A percentile compares a stretch with the other conserved stretches of the same genome.
Conservation (phyloP, 208 protist species). For the Crithidia sp. region DNA sequence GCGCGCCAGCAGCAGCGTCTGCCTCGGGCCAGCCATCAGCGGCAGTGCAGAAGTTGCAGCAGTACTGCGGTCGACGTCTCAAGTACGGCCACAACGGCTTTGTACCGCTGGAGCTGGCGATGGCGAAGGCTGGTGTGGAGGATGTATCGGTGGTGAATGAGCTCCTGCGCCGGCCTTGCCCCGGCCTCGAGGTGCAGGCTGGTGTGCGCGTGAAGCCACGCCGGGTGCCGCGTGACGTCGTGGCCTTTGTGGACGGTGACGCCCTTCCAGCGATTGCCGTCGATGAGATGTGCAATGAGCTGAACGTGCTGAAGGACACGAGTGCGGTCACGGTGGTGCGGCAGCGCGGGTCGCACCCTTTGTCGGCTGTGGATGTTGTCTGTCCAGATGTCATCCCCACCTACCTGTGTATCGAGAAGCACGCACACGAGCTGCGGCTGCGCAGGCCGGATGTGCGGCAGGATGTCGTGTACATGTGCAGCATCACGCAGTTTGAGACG, state of each 20-base stretch:
- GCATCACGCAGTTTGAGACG: conserved; percentile 46
- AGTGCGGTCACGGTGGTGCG: conserved; percentile 61
- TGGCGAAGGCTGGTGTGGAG: conserved; percentile 35
- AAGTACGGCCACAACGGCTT: conserved; percentile 26
- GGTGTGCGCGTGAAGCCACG: conserved; percentile 53
- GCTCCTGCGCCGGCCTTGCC: conserved; percentile 28
- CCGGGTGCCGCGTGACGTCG: conserved; percentile 37
- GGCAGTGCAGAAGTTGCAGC: conserved; percentile 23
- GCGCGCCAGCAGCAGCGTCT: background rate
- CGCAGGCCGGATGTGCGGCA: conserved; percentile 47
- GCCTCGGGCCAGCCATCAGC: conserved; percentile 19
- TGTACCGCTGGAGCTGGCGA: conserved; percentile 40
- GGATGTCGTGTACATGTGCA: conserved; percentile 88
- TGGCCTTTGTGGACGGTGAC: conserved; percentile 84
- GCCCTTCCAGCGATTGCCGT: conserved; percentile 53
- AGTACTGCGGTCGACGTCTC: conserved; percentile 22
- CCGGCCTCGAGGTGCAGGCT: conserved; percentile 50
- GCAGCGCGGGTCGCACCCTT: conserved; percentile 37
- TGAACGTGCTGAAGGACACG: conserved; percentile 53
- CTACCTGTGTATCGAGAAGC: conserved; percentile 60
- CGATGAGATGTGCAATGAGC: conserved; percentile 61
- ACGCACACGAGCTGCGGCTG: conserved; percentile 54
- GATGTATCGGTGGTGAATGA: conserved; percentile 40
- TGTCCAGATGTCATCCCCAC: conserved; percentile 59
- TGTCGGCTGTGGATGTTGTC: conserved; percentile 54